Conservation (phyloP, 2,329 filamentous ascomycete species). For the Keithomyces neogunnii region DNA sequence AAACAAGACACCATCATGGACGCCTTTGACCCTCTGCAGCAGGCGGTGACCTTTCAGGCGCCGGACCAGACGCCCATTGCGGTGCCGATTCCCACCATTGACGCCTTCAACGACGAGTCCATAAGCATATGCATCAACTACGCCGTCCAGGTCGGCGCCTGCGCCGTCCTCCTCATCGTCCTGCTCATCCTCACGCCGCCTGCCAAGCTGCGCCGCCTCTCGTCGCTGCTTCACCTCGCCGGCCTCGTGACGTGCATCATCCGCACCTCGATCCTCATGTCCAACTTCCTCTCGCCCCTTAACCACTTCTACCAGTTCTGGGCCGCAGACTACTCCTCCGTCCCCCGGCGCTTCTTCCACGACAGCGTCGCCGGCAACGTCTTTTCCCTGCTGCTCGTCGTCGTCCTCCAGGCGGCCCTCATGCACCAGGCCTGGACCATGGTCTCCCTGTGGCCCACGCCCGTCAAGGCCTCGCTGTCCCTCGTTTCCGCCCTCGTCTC, state of each 20-base stretch:
- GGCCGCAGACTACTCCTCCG: slow-evolving; percentile 41
- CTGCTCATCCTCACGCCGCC: slow-evolving; percentile 58
- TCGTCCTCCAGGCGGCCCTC: slow-evolving; percentile 38
- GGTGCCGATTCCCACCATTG: slow-evolving; percentile 24
- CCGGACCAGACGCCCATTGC: slow-evolving; percentile 19
- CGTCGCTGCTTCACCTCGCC: slow-evolving; percentile 57
- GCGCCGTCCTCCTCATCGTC: slow-evolving; percentile 54
- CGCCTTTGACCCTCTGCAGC: slow-evolving; percentile 25
- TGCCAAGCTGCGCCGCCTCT: slow-evolving; percentile 53
- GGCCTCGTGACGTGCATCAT: slow-evolving; percentile 53
- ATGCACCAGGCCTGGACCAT: slow-evolving; percentile 45
- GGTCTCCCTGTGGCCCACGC: slow-evolving; percentile 36
- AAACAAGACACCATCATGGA: background rate
- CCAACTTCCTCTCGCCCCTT: slow-evolving; percentile 54
- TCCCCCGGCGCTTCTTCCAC: slow-evolving; percentile 31
- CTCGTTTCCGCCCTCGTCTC: slow-evolving; percentile 26
- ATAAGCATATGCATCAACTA: slow-evolving; percentile 50
- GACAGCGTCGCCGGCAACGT: slow-evolving; percentile 30
- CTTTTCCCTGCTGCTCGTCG: slow-evolving; percentile 34
- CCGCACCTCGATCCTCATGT: slow-evolving; percentile 46
- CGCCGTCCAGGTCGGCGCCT: slow-evolving; percentile 61
- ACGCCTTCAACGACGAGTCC: slow-evolving; percentile 22
- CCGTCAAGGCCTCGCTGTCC: slow-evolving; percentile 22
- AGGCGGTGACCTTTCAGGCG: slow-evolving; percentile 26
- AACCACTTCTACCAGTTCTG: slow-evolving; percentile 54